Evolutionary conservation across 2,329 filamentous ascomycete species (phyloP), one percentile per base, ranked within the genome.

Genomic region (Knufia petricola): DNA sequence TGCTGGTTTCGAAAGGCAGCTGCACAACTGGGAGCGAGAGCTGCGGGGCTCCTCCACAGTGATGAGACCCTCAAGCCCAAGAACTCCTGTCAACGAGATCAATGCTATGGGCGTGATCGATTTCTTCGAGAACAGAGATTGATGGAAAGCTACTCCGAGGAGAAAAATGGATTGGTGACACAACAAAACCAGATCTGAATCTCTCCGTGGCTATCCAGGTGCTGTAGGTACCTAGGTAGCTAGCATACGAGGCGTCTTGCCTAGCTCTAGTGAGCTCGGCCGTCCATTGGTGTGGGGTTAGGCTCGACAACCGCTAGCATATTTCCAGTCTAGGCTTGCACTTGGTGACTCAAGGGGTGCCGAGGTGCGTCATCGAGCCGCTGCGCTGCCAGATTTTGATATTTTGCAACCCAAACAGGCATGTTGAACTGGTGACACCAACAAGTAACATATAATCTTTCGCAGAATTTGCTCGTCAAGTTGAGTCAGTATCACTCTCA

Each of bases 1-100:
- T 42, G 31, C 36, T 9, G 55, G 57, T 0, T 59, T 60, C 20
- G 50, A 54, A 36, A 44, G 45, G 12, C 56, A 58, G 39, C 57
- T 59, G 39, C 47, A 46, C 23, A 28, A 52, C 4, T 58, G 56
- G 56, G 46, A 51, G 19, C 46, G 50, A 19, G 21, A 31, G 28
- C 15, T 24, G 17, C n/a, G 21, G 10, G 6, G 21, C n/a, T 26
- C 24, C n/a, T 21, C n/a, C 13, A 10, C 4, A n/a, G 32, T n/a
- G 32, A n/a, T n/a, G 6, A n/a, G 15, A 17, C 10, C 32, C 9
- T 4, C 9, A n/a, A 36, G 32, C 13, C 32, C 32, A 13, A 36
- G 15, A n/a, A 36, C 7, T n/a, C 6, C 15, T 13, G 32, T 36
- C 10, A n/a, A 36, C 15, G 32, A 36, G 13, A 36, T 36, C 32